Conservation (phyloP, 768 basidiomycete species). For the Phanerodontia chrysosporium region DNA sequence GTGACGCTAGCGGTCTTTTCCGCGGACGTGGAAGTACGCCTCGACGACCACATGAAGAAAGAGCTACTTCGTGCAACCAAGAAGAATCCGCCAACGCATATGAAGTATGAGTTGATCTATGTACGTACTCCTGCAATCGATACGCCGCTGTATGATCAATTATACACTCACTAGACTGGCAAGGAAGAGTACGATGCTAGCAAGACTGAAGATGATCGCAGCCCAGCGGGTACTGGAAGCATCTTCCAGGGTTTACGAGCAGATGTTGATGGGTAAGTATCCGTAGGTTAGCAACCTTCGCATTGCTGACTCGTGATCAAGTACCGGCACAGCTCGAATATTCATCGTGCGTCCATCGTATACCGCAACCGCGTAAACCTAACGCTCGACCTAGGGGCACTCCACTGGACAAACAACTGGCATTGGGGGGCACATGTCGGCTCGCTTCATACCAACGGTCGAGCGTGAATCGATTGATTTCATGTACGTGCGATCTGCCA, state of each 20-base stretch:
- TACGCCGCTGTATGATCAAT: neutral
- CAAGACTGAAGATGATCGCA: slow-evolving; percentile 58
- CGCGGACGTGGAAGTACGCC: slow-evolving; percentile 57
- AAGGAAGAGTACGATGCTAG: slow-evolving; percentile 79
- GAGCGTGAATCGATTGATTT: slow-evolving; percentile 92
- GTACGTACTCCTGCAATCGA: slow-evolving; percentile 37
- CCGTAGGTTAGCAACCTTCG: neutral
- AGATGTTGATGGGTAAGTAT: slow-evolving; percentile 71
- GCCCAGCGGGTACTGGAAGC: slow-evolving; percentile 62
- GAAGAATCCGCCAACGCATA: slow-evolving; percentile 79
- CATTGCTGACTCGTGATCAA: slow-evolving; percentile 21
- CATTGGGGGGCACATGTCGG: slow-evolving; percentile 61
- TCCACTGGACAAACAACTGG: slow-evolving; percentile 93
- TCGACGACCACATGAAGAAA: slow-evolving; percentile 59
- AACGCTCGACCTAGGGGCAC: too few relatives aligned
- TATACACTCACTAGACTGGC: slow-evolving; percentile 52
- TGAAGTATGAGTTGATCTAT: slow-evolving; percentile 84
- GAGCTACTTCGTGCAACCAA: slow-evolving; percentile 91
- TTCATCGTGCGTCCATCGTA: slow-evolving; percentile 66
- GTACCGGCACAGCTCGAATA: slow-evolving; percentile 66
- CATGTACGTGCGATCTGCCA: slow-evolving; percentile 47
- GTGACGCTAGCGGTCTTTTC: slow-evolving; percentile 64
- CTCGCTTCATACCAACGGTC: slow-evolving; percentile 92
- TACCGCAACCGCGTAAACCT: too few relatives aligned
- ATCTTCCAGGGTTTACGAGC: slow-evolving; percentile 86